Evolutionary conservation across 2,329 filamentous ascomycete species (phyloP).

Genomic region (Fusarium austroafricanum): DNA sequence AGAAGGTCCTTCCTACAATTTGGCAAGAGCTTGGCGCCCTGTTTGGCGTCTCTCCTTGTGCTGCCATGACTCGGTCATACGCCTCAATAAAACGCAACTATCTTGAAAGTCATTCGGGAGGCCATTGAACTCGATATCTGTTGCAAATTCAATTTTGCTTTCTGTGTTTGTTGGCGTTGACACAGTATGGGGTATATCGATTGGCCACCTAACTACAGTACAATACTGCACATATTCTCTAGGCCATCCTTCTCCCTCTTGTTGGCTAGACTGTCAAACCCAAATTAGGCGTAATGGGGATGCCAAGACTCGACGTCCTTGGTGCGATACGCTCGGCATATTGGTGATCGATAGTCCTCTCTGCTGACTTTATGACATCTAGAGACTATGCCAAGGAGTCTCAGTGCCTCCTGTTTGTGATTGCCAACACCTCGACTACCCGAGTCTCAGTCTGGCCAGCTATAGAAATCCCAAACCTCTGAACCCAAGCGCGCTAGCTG

Average conservation of each 20-base stretch:
- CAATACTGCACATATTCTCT: no score
- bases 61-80: neutral
- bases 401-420: neutral
- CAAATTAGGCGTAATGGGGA: constrained; percentile 15
- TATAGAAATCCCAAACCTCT: constrained; percentile 8
- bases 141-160: constrained; percentile 5
- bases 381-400: neutral
- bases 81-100: neutral
- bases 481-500: constrained; percentile 35
- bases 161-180: neutral
- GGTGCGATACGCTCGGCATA: constrained; percentile 15
- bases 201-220: neutral
- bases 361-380: neutral
- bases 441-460: neutral
- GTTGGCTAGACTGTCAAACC: constrained; percentile 24
- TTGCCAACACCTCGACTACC: neutral
- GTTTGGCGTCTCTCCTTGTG: neutral
- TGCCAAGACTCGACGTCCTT: constrained; percentile 26
- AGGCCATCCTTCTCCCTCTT: neutral
- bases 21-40: neutral
- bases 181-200: neutral
- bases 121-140: neutral
- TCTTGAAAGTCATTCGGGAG: neutral
- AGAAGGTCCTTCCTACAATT: neutral
- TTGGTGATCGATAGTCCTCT: constrained; percentile 2